Evolutionary conservation across 1,284 basidiomycete species (phyloP).

Genomic region (Rhodotorula sp.): DNA sequence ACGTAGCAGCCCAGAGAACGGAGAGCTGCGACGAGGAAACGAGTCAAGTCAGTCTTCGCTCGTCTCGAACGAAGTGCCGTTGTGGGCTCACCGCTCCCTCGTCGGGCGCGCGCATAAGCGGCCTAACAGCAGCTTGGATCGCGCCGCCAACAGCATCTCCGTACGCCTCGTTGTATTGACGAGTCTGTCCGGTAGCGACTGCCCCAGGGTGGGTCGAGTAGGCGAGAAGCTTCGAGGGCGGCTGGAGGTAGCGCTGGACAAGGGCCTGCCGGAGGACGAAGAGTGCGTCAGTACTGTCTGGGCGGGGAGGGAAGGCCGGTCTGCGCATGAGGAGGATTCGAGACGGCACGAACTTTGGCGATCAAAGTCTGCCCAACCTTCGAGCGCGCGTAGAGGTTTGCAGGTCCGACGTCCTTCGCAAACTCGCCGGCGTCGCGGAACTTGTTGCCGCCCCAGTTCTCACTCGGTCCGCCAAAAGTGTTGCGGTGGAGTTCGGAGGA

Average conservation of each 20-base stretch:
- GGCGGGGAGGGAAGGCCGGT: no score
- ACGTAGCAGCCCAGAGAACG: slow-evolving; percentile 28
- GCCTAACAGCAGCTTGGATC: slow-evolving; percentile 17
- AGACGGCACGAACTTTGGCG: background rate
- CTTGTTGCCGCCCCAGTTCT: slow-evolving; percentile 18
- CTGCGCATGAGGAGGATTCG: no score
- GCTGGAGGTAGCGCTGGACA: slow-evolving; percentile 30
- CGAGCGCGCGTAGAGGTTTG: slow-evolving; percentile 21
- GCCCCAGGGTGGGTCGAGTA: slow-evolving; percentile 36
- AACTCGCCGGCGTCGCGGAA: slow-evolving; percentile 34
- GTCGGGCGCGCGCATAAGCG: slow-evolving; percentile 27
- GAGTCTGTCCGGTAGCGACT: slow-evolving; percentile 34
- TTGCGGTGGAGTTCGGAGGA: slow-evolving; percentile 28
- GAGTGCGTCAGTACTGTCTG: background rate
- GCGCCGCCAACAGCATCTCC: slow-evolving; percentile 26
- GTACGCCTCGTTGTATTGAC: slow-evolving; percentile 40
- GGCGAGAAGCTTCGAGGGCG: slow-evolving; percentile 7
- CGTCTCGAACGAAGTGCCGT: no score
- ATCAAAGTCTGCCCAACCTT: slow-evolving; percentile 32
- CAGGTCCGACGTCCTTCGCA: slow-evolving; percentile 11
- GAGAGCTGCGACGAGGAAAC: slow-evolving; percentile 19
- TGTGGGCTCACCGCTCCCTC: slow-evolving; percentile 20
- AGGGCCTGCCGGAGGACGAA: slow-evolving; percentile 4
- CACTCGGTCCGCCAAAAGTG: slow-evolving; percentile 26
- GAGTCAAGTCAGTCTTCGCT: no score